Evolutionary conservation across 2,329 filamentous ascomycete species (phyloP), one percentile per base, ranked within the genome.

Genomic region (Sporothrix curviconia): DNA sequence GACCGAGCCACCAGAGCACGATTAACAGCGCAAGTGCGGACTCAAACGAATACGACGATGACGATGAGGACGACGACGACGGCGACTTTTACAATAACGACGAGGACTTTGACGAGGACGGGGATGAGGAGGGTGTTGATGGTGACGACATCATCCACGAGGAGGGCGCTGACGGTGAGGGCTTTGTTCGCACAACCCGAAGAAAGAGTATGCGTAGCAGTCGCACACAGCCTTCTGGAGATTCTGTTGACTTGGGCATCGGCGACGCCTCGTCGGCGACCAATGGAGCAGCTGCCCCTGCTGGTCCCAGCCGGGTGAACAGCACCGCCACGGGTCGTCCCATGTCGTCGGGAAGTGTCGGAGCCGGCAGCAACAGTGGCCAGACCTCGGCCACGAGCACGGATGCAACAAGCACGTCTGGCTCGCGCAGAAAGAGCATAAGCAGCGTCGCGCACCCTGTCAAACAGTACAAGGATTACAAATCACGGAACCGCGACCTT

Each of bases 401-500:
- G 9, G 37, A 50, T 11, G 37, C 30, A 4, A 43, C 51, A 25
- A 42, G 61, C 2, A 64, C 63, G 9, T 71, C 69, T 1, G 59
- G 59, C 17, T 17, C 56, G 3, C 39, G 61, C 50, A 72, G 71
- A 4, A 68, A 69, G 42, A 71, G 66, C 52, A 71, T 65, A 24
- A 54, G 46, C 58, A 56, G 56, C 57, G 66, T 72, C 64, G 79
- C 74, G 65, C 82, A 82, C 62, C 82, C 82, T 0, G 71, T 83
- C 59, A 76, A 76, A 63, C 75, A 79, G 63, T 77, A 79, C 67
- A 84, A 84, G 68, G 79, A 86, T 22, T 83, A 87, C 68, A 84
- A 83, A 65, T 77, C 78, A 57, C 80, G 84, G 61, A 90, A 86
- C 67, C 83, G 87, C 61, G 84, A 88, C 46, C 78, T 96, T 68